Evolutionary conservation across 352 stramenopile species (phyloP), one percentile per base, ranked within the genome.

Genomic region (Peronospora farinosa): DNA sequence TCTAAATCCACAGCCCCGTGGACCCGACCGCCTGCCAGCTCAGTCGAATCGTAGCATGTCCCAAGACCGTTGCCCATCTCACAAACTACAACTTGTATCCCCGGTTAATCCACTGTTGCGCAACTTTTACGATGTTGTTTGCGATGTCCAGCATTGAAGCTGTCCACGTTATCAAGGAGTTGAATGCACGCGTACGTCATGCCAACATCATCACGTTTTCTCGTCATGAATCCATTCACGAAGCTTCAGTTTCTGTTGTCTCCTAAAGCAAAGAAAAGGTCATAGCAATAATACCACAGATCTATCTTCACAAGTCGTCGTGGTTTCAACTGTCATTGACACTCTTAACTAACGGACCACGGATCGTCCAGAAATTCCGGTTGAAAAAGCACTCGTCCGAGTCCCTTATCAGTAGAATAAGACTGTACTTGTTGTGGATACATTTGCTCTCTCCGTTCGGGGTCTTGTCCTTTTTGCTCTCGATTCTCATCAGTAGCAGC

Each of bases 301-400:
- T 28, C 19, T 13, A 44, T 12, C 7, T 1, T n/a, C 19, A 21
- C 19, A 21, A 21, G 1, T 21, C 19, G 3, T 48, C 13, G 17
- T 12, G 40, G 25, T 37, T 15, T 31, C 31, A 55, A 44, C n/a
- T 16, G 55, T 40, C 23, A 46, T 61, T 51, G 7, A 33, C 13
- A 41, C 28, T 17, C 2, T 23, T 2, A 38, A 5, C 6, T 10
- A 62, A 50, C 32, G 43, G 25, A 43, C 33, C 78, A 87, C 12
- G 78, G 78, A 59, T 89, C 71, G 8, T 70, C 40, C 2, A 89
- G 59, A 54, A 86, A 89, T 30, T 75, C 85, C 7, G 75, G 75
- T 58, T 82, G 69, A 55, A 89, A 89, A 28, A 87, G 64, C 44
- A 84, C 71, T 35, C 75, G 69, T 13, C 73, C 78, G 17, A 63